A percentile compares a stretch with the other conserved stretches of the same genome.
Evolutionary conservation across 1,284 basidiomycete genomes (phyloP).

Genomic region (Ceratobasidium papillatum): DNA sequence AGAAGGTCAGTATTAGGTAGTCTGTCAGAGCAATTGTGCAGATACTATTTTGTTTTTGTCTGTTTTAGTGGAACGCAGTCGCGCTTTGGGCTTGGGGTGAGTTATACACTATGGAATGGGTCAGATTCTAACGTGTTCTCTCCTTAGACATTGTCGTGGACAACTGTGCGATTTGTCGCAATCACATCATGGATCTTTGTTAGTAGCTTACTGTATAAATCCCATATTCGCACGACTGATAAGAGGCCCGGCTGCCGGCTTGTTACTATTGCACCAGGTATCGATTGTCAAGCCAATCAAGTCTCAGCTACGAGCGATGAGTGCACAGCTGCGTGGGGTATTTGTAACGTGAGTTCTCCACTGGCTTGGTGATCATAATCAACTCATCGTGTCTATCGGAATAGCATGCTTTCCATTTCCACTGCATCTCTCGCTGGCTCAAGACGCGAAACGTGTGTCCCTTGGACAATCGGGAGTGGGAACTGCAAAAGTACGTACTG

Average conservation of each 20-base stretch:
- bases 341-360: slow-evolving; percentile 84
- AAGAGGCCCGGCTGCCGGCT: slow-evolving; percentile 27
- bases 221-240: background rate
- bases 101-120: slow-evolving; percentile 47
- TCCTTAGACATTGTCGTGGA: slow-evolving; percentile 89
- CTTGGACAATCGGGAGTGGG: slow-evolving; percentile 96
- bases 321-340: slow-evolving; percentile 99
- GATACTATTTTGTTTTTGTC: background rate
- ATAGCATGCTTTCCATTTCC: slow-evolving; percentile 99
- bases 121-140: slow-evolving; percentile 29
- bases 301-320: slow-evolving; percentile 96
- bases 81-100: slow-evolving; percentile 96
- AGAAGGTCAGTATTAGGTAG: slow-evolving; percentile 72
- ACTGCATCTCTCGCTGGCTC: slow-evolving; percentile 99
- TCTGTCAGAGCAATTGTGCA: background rate
- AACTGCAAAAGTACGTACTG: slow-evolving; percentile 83
- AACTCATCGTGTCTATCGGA: background rate
- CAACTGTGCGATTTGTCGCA: slow-evolving; percentile 95
- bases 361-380: background rate
- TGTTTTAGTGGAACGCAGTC: slow-evolving; percentile 90
- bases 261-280: slow-evolving; percentile 67
- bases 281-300: slow-evolving; percentile 99
- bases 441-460: slow-evolving; percentile 99
- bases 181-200: slow-evolving; percentile 99
- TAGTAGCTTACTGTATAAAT: slow-evolving; percentile 50